These are phyloP conservation scores for Neurospora discreta DNA, from an alignment of 495 filamentous ascomycete species.

Conservation along the genomic window DNA sequence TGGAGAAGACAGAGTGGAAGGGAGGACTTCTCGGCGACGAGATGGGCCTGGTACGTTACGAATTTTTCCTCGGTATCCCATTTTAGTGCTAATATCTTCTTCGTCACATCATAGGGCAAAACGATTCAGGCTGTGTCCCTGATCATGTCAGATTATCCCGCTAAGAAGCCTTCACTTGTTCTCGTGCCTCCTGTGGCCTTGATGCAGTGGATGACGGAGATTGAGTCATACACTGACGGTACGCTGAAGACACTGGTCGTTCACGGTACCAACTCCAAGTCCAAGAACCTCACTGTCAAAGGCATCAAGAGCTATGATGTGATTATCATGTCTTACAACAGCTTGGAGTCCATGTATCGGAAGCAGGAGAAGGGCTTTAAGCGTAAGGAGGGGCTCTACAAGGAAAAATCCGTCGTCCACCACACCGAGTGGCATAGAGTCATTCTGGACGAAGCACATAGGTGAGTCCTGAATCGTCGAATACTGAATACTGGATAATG, in stretches of 20 bases:
- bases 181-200: conserved; percentile 89
- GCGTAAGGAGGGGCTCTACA: conserved; percentile 56
- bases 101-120: conserved; percentile 47
- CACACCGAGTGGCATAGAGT: conserved; percentile 78
- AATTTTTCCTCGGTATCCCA: not conserved
- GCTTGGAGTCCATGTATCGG: conserved; percentile 79
- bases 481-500: too few species aligned
- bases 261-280: conserved; percentile 74
- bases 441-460: conserved; percentile 89
- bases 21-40: conserved; percentile 90
- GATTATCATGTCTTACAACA: conserved; percentile 94
- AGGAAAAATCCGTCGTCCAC: conserved; percentile 79
- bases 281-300: conserved; percentile 59
- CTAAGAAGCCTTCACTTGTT: conserved; percentile 70
- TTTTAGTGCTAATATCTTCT: not conserved
- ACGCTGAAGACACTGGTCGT: conserved; percentile 81
- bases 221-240: conserved; percentile 79
- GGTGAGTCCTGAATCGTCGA: too few species aligned
- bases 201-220: conserved; percentile 95
- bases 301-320: conserved; percentile 78
- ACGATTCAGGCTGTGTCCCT: conserved; percentile 95
- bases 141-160: conserved; percentile 94
- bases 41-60: conserved; percentile 60
- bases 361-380: conserved; percentile 88
- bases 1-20: conserved; percentile 74